These are phyloP conservation scores for Dioszegia hungarica DNA, from an alignment of 768 basidiomycete genomes.

Conservation along the genomic window DNA sequence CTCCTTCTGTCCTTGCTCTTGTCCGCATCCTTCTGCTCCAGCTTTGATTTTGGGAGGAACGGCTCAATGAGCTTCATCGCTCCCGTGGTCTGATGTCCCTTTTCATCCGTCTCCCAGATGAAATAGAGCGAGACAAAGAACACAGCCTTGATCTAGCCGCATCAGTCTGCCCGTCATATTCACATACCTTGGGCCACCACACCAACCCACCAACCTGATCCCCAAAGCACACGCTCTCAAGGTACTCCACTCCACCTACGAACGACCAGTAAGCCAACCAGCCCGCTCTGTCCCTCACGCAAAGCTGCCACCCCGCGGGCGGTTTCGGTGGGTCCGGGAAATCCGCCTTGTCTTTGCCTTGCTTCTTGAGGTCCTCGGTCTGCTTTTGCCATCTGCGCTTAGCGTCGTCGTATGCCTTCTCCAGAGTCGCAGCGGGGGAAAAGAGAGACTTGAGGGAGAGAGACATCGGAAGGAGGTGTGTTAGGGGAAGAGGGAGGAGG, in stretches of 20 bases:
- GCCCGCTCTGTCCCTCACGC: neutral
- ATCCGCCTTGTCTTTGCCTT: neutral
- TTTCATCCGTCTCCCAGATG: neutral
- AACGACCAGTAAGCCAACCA: conserved; percentile 30
- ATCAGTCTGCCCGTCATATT: neutral
- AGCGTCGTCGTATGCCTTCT: conserved; percentile 9
- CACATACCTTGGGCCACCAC: conserved; percentile 36
- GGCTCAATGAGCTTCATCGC: conserved; percentile 22
- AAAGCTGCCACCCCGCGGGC: neutral
- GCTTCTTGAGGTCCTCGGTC: neutral
- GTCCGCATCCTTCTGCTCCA: conserved; percentile 6
- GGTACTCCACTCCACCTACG: conserved; percentile 27
- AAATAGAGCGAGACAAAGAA: conserved; percentile 24
- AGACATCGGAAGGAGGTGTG: conserved; percentile 23
- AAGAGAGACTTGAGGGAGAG: conserved; percentile 14
- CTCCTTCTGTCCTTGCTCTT: conserved; percentile 8
- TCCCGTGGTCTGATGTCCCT: conserved; percentile 17
- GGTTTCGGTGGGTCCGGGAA: neutral
- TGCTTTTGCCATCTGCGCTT: neutral
- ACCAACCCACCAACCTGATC: conserved; percentile 16
- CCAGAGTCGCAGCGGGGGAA: neutral
- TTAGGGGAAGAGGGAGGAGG: conserved; percentile 20
- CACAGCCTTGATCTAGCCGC: conserved; percentile 22
- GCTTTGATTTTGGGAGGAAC: conserved; percentile 17
- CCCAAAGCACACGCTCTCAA: conserved; percentile 29